Evolutionary conservation across 139 green algal genomes (phyloP).

Genomic region (Chlamydomonas sp.): DNA sequence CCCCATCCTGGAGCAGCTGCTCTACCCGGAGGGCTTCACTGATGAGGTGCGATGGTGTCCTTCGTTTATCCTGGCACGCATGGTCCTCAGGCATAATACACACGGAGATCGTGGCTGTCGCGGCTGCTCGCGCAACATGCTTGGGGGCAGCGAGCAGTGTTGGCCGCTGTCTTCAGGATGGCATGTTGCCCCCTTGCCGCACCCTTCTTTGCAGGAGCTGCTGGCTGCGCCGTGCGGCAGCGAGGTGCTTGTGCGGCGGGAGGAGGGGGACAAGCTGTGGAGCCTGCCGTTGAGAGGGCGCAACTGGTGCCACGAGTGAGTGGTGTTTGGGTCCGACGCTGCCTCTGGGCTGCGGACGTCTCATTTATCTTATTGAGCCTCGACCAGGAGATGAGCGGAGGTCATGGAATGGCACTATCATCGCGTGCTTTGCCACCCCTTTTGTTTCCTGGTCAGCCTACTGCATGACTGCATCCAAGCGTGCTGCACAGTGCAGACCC

Average conservation of each 20-base stretch:
- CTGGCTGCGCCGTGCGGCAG: neutral
- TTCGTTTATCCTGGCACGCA: too few relatives aligned
- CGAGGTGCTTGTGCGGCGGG: neutral
- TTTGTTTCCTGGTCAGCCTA: too few relatives aligned
- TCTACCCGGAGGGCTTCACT: slow-evolving; percentile 19
- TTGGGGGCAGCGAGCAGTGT: too few relatives aligned
- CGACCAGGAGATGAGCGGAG: too few relatives aligned
- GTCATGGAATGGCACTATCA: too few relatives aligned
- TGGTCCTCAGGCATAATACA: neutral
- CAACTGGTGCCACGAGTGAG: slow-evolving; percentile 35
- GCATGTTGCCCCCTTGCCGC: neutral
- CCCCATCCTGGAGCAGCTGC: neutral
- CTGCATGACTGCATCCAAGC: neutral
- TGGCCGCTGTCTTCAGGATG: neutral
- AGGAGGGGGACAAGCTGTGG: neutral
- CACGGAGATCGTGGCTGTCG: neutral
- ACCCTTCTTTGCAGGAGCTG: neutral
- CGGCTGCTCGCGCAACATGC: neutral
- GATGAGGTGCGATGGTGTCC: neutral
- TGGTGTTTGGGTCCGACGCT: neutral
- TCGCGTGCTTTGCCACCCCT: too few relatives aligned
- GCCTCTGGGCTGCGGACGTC: neutral
- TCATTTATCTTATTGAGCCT: neutral
- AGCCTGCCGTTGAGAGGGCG: slow-evolving; percentile 18
- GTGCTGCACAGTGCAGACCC: neutral